A percentile compares a stretch with the other conserved stretches of the same genome.
phyloP scores from a whole-genome alignment of 1,139 yeast species.

The Magnusiomyces magnusii region DNA sequence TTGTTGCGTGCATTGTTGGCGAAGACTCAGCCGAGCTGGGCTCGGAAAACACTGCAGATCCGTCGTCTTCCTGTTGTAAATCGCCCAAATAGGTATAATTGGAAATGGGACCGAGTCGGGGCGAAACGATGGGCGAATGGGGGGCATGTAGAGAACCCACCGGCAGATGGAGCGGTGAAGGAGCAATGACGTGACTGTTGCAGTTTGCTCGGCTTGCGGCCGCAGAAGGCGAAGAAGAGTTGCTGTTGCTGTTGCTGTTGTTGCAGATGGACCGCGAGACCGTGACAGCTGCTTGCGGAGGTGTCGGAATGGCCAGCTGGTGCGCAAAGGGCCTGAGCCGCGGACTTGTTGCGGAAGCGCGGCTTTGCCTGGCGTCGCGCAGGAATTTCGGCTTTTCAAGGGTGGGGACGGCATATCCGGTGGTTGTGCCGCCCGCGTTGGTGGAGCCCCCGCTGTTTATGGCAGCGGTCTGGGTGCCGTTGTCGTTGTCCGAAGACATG shows the following conservation, averaged over 20 bases:
- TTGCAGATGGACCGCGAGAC: not conserved
- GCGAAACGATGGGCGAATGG: not conserved
- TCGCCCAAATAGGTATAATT: not conserved
- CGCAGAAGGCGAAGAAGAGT: not conserved
- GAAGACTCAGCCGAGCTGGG: not conserved
- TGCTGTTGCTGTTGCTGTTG: no score
- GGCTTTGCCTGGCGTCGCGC: not conserved
- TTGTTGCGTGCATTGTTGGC: conserved; percentile 23
- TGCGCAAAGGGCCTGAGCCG: no score
- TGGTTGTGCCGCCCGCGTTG: not conserved
- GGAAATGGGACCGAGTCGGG: not conserved
- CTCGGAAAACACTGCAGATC: not conserved
- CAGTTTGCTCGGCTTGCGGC: not conserved
- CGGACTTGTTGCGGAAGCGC: no score
- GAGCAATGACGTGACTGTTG: not conserved
- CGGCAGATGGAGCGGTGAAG: not conserved
- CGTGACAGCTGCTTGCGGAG: not conserved
- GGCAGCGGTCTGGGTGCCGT: not conserved
- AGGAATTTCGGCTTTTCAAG: not conserved
- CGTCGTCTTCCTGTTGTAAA: not conserved
- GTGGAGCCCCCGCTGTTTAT: not conserved
- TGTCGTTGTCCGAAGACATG: not conserved
- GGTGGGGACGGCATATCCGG: not conserved
- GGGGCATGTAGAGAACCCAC: not conserved
- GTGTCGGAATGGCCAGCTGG: no score